A percentile compares a stretch with the other conserved stretches of the same genome.
Conservation (phyloP, 2,329 filamentous ascomycete genomes). For the Chlorencoelia australis region DNA sequence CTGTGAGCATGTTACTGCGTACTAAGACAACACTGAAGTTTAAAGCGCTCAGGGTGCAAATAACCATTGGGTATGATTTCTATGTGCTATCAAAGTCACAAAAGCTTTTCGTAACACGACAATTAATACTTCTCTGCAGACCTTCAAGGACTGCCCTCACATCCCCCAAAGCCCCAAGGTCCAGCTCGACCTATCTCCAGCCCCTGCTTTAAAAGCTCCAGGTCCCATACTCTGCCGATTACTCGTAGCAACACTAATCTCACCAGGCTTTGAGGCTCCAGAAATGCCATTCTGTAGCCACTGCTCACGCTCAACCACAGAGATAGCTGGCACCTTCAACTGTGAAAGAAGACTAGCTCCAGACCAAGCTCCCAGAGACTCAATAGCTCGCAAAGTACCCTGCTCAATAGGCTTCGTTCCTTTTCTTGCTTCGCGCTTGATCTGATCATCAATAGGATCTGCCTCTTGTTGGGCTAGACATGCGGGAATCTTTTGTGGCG, state of each 20-base stretch:
- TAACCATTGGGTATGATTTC: too few relatives aligned
- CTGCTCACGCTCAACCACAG: conserved; percentile 59
- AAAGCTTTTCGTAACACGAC: too few relatives aligned
- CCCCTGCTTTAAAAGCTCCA: conserved; percentile 37
- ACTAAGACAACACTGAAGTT: too few relatives aligned
- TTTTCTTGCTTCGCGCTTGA: conserved; percentile 36
- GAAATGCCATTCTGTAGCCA: conserved; percentile 58
- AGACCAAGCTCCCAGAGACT: conserved; percentile 63
- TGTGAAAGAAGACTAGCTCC: conserved; percentile 63
- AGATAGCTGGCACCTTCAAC: conserved; percentile 57
- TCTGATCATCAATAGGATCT: conserved; percentile 49
- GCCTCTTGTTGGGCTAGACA: conserved; percentile 33
- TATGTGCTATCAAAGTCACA: too few relatives aligned
- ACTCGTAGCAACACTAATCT: conserved; percentile 41
- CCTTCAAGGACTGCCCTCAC: not conserved
- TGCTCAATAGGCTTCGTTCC: conserved; percentile 35
- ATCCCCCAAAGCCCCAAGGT: conserved; percentile 50
- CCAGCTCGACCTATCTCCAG: conserved; percentile 38
- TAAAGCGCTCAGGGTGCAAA: too few relatives aligned
- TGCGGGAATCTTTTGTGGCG: conserved; percentile 11
- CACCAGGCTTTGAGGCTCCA: conserved; percentile 49
- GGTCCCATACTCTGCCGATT: conserved; percentile 57
- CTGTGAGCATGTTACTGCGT: too few relatives aligned
- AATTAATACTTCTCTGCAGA: not conserved
- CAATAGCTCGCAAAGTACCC: conserved; percentile 54